Base-by-base conservation (phyloP, 1,284 basidiomycete species). In the Phellinidium pouzarii region DNA sequence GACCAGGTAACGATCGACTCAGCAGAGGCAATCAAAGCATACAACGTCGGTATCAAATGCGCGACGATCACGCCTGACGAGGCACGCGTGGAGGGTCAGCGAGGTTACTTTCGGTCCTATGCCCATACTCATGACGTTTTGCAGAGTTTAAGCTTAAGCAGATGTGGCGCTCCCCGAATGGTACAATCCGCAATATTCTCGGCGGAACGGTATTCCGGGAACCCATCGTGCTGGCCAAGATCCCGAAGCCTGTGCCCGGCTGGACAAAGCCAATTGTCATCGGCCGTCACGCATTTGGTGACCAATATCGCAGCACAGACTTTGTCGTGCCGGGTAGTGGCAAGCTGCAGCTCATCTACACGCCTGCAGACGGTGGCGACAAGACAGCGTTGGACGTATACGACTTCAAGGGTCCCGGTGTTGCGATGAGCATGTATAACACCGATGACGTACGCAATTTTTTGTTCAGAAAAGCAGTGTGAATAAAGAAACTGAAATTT, bases 41-140 rank as follows among this genome's bases (percentile, higher is more conserved):
- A 94, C 78, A 85, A 85, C 60, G 93, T 97, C 60, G 93, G 92
- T 55, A 90, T 93, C 72, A 93, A 93, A 67, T 99, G 95, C 72
- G 95, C 96, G 48, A 98, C 95, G 50, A 98, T 99, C 74, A 98
- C 95, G 3, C 95, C 95, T 11, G 95, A 99, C 66, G 95, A 99
- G 70, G 92, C 86, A 27, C 88, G 92, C 57, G 91, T 95, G 49
- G 73, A 91, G 64, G 55, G 55, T 57, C n/a, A 29, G 42, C 31
- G 7, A 22, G 20, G 9, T 4, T 37, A 9, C 8, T 27, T 22
- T 17, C 19, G 14, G 26, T 6, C 26, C 26, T 37, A 37, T 17
- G 5, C 5, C 7, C 23, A 44, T 36, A 27, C 44, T 42, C 12
- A 43, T 29, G 20, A 2, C n/a, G 5, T 26, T 27, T 34, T n/a